Base-by-base conservation (phyloP, 169 alveolate species). In the Plasmodium knowlesi region DNA sequence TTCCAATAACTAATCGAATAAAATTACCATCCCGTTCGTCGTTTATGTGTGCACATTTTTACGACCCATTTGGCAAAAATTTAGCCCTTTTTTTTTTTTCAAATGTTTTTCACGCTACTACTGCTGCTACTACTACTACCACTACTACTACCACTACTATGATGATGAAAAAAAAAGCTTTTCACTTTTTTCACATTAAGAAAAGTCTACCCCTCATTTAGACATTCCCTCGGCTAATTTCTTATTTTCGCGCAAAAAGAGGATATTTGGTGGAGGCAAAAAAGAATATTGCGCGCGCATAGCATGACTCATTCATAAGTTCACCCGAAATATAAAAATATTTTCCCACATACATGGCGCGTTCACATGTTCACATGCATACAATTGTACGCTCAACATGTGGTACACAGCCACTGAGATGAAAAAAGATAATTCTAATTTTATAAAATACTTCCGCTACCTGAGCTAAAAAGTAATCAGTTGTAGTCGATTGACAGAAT, bases 401-500 rank as follows among this genome's bases (percentile, higher is more conserved):
- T 25, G 76, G 5, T 9, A 14, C 41, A 67, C 37, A 9, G 41
- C n/a, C 39, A 1, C 0, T 79, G 25, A 19, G 84, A 1, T 34
- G 50, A 32, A 41, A 32, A 41, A 79, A n/a, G 16, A 5, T 25
- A 32, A 32, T 9, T 14, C 43, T 43, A 14, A 28, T 9, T 79
- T 79, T 9, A 22, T 79, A 43, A 41, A 37, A 79, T 22, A 79
- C 32, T 41, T 39, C 50, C 50, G 54, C 50, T 43, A 41, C 39
- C 14, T 30, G 12, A 30, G 25, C 16, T 41, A 41, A 22, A 41
- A 50, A 41, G 73, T 41, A 5, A 79, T 79, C 54, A n/a, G 54
- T 39, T 39, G 41, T 37, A n/a, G 54, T 79, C 19, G 57, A 70
- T 79, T 6, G 84, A 79, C 84, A 79, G 43, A 79, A 79, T 19